Percentiles rank a stretch among this genome's conserved stretches.
These are phyloP conservation scores for Populus alba DNA, from an alignment of 345 rosid genomes.

Conservation along the genomic window DNA sequence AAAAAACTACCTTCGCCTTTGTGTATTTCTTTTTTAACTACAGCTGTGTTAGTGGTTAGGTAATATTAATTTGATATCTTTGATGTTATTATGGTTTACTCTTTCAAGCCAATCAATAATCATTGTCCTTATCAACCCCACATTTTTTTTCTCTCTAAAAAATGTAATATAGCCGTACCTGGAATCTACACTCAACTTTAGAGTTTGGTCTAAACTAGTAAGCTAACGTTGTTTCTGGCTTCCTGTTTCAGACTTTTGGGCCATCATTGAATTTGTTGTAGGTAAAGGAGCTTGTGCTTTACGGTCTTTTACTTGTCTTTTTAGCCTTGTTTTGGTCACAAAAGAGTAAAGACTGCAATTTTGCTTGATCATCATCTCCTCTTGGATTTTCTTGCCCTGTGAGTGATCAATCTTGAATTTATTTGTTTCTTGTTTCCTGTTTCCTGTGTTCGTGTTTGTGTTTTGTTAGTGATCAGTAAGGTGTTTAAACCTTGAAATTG, in stretches of 20 bases:
- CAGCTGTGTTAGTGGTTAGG: not conserved
- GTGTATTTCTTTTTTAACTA: not conserved
- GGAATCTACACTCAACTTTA: slow-evolving; percentile 21
- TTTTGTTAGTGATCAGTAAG: not conserved
- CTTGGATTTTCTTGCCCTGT: not conserved
- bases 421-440: not conserved
- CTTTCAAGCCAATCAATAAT: not conserved
- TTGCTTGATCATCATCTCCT: not conserved
- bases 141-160: not conserved
- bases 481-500: slow-evolving; percentile 16
- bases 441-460: not conserved
- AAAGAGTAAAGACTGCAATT: not conserved
- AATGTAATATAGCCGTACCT: slow-evolving; percentile 5
- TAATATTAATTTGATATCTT: not conserved
- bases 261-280: slow-evolving; percentile 5
- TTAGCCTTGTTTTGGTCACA: not conserved
- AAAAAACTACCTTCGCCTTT: not conserved
- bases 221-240: slow-evolving; percentile 30
- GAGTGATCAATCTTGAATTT: slow-evolving; percentile 4
- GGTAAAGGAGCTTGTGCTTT: slow-evolving; percentile 9
- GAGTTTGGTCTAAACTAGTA: slow-evolving; percentile 32
- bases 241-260: not conserved
- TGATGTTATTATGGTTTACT: not conserved
- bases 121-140: slow-evolving; percentile 19
- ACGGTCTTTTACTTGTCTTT: not conserved